Conservation (phyloP, 2,329 filamentous ascomycete species). For the Colletotrichum filicis region DNA sequence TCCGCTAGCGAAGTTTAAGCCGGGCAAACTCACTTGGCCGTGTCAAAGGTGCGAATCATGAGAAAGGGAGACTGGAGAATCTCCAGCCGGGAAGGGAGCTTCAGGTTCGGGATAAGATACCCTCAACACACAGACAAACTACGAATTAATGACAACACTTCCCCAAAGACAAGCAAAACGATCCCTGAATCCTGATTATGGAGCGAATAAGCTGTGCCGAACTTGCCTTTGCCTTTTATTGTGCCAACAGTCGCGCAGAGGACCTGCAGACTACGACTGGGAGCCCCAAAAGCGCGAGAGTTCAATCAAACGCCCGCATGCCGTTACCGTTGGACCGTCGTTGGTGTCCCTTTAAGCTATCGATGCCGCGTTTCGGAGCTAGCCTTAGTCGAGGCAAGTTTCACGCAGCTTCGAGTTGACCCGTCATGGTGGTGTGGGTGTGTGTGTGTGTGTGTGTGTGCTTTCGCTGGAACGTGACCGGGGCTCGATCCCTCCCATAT, state of each 20-base stretch:
- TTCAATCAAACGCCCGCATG: background rate
- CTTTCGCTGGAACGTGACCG: background rate
- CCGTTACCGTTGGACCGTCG: background rate
- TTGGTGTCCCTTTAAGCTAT: constrained; percentile 5
- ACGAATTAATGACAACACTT: background rate
- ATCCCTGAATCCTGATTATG: background rate
- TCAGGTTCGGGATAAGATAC: background rate
- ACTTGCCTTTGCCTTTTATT: background rate
- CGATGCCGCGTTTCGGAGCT: constrained; percentile 26
- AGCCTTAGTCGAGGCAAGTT: constrained; percentile 26
- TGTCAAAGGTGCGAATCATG: background rate
- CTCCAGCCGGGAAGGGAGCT: background rate
- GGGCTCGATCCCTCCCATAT: background rate
- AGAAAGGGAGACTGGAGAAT: background rate
- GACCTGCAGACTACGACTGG: background rate
- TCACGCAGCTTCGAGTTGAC: background rate
- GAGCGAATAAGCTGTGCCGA: background rate
- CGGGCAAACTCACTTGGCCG: background rate
- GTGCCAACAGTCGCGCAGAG: background rate
- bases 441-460: background rate
- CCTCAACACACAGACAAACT: background rate
- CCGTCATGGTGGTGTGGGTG: background rate
- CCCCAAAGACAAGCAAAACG: no score
- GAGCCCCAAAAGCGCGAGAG: background rate
- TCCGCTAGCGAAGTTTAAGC: background rate